A percentile compares a stretch with the other conserved stretches of the same genome.
phyloP scores from a whole-genome alignment of 2,329 filamentous ascomycete genomes.

The Graphilbum sp. region DNA sequence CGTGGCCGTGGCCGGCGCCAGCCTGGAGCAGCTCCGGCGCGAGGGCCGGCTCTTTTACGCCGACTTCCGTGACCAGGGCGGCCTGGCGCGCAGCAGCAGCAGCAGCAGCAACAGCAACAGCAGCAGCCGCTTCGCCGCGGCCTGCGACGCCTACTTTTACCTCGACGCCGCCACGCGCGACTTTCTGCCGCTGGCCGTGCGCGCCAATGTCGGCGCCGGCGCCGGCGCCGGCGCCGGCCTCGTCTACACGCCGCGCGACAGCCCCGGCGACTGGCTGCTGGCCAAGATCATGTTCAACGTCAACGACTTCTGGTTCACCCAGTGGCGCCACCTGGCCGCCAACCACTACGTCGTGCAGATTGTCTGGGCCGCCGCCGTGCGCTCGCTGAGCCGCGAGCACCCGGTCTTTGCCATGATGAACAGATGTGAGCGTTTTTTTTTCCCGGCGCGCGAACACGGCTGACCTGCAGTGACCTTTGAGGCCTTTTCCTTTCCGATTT shows the following conservation, averaged over 20 bases:
- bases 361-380: slow-evolving; percentile 25
- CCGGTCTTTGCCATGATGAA: slow-evolving; percentile 23
- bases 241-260: slow-evolving; percentile 29
- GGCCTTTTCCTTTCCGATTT: slow-evolving; percentile 15
- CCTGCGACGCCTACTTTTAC: slow-evolving; percentile 30
- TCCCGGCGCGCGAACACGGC: slow-evolving; percentile 2
- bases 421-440: slow-evolving; percentile 13
- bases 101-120: no score
- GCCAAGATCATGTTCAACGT: slow-evolving; percentile 32
- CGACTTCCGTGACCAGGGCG: slow-evolving; percentile 22
- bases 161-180: slow-evolving; percentile 21
- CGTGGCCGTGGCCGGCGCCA: slow-evolving; percentile 12
- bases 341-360: slow-evolving; percentile 27
- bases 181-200: slow-evolving; percentile 31
- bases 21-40: slow-evolving; percentile 16
- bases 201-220: slow-evolving; percentile 27
- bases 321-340: slow-evolving; percentile 26
- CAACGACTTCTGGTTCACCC: slow-evolving; percentile 28
- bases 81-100: no score
- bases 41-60: slow-evolving; percentile 25
- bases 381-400: slow-evolving; percentile 27
- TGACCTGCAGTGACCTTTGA: slow-evolving; percentile 14
- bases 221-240: slow-evolving; percentile 18
- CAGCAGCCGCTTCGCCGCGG: slow-evolving; percentile 19
- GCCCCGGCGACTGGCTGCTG: slow-evolving; percentile 28